Percentiles rank a stretch among this genome's conserved stretches.
phyloP scores from a whole-genome alignment of 1,284 basidiomycete genomes.

The Stygiomarasmius scandens region DNA sequence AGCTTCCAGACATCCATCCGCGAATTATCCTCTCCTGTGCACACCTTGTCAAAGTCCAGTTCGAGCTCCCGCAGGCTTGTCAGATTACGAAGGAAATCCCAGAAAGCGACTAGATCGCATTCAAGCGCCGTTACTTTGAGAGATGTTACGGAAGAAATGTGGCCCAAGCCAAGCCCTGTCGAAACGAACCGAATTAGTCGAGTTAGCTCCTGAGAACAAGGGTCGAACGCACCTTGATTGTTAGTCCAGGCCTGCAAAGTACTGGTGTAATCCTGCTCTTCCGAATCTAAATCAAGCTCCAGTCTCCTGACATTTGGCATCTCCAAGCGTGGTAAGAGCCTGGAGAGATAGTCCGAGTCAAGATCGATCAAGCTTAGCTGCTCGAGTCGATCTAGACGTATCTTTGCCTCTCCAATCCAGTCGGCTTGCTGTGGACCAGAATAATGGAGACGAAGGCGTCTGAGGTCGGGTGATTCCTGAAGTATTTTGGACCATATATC shows the following conservation, averaged over 20 bases:
- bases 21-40: conserved; percentile 37
- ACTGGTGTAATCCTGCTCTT: conserved; percentile 51
- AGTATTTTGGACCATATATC: conserved; percentile 55
- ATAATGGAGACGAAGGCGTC: conserved; percentile 54
- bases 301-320: conserved; percentile 48
- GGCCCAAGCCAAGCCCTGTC: neutral
- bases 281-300: conserved; percentile 45
- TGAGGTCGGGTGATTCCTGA: conserved; percentile 46
- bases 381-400: conserved; percentile 42
- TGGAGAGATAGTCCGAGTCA: conserved; percentile 53
- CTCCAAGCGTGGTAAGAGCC: conserved; percentile 43
- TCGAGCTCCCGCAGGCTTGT: conserved; percentile 43
- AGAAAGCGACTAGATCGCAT: conserved; percentile 30
- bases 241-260: conserved; percentile 35
- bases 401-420: conserved; percentile 30
- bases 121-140: conserved; percentile 49
- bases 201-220: too few species aligned
- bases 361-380: conserved; percentile 55
- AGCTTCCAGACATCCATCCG: conserved; percentile 28
- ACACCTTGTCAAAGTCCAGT: conserved; percentile 45
- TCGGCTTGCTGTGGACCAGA: conserved; percentile 43
- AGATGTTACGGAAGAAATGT: conserved; percentile 35
- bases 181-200: neutral
- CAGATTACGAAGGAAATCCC: conserved; percentile 38
- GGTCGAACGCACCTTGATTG: neutral